Percentiles rank a stretch among this genome's conserved stretches.
phyloP scores from a whole-genome alignment of 805 yeast genomes.

The Wickerhamomyces ciferrii region DNA sequence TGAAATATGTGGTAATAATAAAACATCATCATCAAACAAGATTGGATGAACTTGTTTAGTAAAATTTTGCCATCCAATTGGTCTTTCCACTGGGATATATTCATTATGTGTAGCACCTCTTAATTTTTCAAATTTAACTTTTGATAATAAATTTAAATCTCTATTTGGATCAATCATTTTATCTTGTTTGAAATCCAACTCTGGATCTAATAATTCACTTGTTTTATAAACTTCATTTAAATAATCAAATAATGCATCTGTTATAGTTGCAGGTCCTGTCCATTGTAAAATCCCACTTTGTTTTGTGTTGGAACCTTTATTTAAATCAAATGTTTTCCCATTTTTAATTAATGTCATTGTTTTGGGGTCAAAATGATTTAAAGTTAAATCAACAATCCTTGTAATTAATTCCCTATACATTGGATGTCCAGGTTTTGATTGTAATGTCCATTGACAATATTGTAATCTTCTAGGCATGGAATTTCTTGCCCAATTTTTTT shows the following conservation, averaged over 20 bases:
- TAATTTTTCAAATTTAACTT: neutral
- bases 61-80: constrained; percentile 49
- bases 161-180: neutral
- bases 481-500: constrained; percentile 45
- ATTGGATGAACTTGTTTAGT: constrained; percentile 48
- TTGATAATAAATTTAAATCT: neutral
- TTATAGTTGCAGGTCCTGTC: constrained; percentile 50
- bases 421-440: constrained; percentile 58
- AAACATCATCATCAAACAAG: constrained; percentile 49
- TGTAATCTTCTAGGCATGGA: constrained; percentile 49
- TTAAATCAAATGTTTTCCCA: constrained; percentile 27
- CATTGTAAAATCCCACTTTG: constrained; percentile 58
- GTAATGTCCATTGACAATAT: constrained; percentile 57
- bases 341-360: constrained; percentile 18
- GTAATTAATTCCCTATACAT: constrained; percentile 50
- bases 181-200: neutral
- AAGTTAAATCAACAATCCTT: constrained; percentile 44
- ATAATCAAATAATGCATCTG: constrained; percentile 40
- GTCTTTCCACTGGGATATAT: neutral
- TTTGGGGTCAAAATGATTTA: constrained; percentile 29
- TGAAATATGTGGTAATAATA: constrained; percentile 56
- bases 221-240: constrained; percentile 24
- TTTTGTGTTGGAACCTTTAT: constrained; percentile 44
- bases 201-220: neutral
- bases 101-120: neutral